These are phyloP conservation scores for Triglochin maritima DNA, from an alignment of 106 monocot genomes.

Conservation along the genomic window DNA sequence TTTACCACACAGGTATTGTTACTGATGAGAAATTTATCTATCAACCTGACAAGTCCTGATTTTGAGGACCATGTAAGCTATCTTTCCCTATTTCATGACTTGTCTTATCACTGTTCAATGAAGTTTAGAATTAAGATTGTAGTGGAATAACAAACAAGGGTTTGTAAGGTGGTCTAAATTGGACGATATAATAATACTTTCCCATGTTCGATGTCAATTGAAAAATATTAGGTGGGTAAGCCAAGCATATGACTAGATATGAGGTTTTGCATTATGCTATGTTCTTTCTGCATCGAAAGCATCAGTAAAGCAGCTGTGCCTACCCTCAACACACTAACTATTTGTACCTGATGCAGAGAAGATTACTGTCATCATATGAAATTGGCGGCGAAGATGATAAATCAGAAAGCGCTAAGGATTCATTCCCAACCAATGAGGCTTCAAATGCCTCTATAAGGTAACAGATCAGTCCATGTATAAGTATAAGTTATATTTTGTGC, in stretches of 20 bases:
- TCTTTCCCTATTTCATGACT: neutral
- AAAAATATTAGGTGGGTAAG: too few relatives aligned
- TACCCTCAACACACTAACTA: neutral
- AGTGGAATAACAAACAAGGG: too few relatives aligned
- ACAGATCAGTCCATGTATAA: neutral
- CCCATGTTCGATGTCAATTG: too few relatives aligned
- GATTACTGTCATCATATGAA: slow-evolving; percentile 7
- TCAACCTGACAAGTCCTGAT: slow-evolving; percentile 79
- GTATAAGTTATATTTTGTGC: neutral
- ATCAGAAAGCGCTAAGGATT: neutral
- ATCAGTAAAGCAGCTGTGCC: too few relatives aligned
- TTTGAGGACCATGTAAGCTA: slow-evolving; percentile 86
- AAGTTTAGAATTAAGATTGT: neutral
- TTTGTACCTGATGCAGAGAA: neutral
- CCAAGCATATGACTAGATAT: too few relatives aligned
- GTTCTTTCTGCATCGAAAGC: too few relatives aligned
- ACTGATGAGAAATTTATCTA: slow-evolving; percentile 80
- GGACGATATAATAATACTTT: too few relatives aligned
- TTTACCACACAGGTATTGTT: slow-evolving; percentile 47
- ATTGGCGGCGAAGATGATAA: neutral
- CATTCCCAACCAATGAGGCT: neutral
- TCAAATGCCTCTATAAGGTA: neutral
- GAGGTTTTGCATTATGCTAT: too few relatives aligned
- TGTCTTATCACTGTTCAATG: neutral
- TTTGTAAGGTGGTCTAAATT: too few relatives aligned